Conservation (phyloP, 148 eudicot species). For the Beta vulgaris region DNA sequence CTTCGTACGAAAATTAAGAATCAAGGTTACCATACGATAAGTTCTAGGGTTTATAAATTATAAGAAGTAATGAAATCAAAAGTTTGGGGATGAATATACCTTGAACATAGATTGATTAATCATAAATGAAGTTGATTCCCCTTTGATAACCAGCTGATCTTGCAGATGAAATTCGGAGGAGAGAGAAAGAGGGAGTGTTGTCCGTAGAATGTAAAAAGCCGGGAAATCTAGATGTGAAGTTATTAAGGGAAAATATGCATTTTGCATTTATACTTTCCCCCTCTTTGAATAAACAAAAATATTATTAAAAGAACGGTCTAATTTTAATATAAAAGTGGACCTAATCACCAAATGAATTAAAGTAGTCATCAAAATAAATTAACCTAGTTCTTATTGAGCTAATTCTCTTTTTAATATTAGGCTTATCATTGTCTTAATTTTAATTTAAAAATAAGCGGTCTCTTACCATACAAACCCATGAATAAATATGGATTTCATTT, state of each 20-base stretch:
- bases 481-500: no score
- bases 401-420: no score
- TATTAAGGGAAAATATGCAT: not conserved
- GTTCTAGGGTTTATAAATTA: conserved; percentile 3
- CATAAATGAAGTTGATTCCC: not conserved
- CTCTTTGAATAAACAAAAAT: no score
- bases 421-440: no score
- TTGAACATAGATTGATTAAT: conserved; percentile 3
- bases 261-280: conserved; percentile 8
- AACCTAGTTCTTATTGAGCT: no score
- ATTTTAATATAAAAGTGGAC: no score
- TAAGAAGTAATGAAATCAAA: not conserved
- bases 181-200: not conserved
- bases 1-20: not conserved
- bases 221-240: not conserved
- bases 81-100: not conserved
- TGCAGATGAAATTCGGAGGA: not conserved
- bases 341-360: no score
- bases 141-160: not conserved
- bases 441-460: no score
- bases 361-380: no score
- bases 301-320: no score
- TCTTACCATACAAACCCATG: no score
- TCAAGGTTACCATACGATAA: not conserved
- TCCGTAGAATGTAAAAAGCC: not conserved